Conservation (phyloP, 495 filamentous ascomycete species). For the Chaetomium tenue region DNA sequence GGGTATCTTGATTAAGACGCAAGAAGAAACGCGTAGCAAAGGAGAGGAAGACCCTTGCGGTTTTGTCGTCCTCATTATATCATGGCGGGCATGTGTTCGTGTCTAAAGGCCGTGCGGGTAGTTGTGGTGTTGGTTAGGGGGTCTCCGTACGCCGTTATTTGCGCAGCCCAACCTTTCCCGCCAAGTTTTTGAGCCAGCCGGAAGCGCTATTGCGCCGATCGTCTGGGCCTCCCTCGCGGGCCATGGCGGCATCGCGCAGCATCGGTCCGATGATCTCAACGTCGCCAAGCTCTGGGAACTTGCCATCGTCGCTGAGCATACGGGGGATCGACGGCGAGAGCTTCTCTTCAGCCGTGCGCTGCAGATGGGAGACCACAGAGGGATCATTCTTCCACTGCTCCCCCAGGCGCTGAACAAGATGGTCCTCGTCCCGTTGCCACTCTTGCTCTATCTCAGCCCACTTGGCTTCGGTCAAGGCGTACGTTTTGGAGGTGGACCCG, state of each 20-base stretch:
- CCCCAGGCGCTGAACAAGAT: constrained; percentile 51
- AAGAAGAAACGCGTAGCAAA: constrained; percentile 7
- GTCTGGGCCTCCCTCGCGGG: constrained; percentile 36
- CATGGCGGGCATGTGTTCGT: neutral
- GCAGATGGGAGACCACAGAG: constrained; percentile 30
- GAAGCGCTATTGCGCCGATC: constrained; percentile 43
- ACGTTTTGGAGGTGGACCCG: constrained; percentile 77
- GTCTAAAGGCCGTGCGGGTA: neutral
- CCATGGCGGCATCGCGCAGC: constrained; percentile 60
- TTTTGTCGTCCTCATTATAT: constrained; percentile 10
- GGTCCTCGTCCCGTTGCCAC: constrained; percentile 67
- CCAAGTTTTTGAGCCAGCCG: constrained; percentile 46
- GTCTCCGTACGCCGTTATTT: constrained; percentile 24
- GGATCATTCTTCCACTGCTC: constrained; percentile 36
- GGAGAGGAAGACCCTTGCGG: neutral
- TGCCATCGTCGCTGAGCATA: constrained; percentile 64
- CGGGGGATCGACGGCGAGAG: constrained; percentile 45
- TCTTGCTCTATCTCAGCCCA: constrained; percentile 72
- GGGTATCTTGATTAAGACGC: constrained; percentile 29
- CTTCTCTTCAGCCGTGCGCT: constrained; percentile 41
- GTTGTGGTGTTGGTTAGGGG: constrained; percentile 8
- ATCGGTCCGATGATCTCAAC: constrained; percentile 93
- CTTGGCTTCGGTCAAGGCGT: constrained; percentile 76
- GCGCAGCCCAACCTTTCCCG: constrained; percentile 46
- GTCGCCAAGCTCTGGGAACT: constrained; percentile 84